Conservation (phyloP, 148 eudicot genomes). For the Chenopodium suecicum region DNA sequence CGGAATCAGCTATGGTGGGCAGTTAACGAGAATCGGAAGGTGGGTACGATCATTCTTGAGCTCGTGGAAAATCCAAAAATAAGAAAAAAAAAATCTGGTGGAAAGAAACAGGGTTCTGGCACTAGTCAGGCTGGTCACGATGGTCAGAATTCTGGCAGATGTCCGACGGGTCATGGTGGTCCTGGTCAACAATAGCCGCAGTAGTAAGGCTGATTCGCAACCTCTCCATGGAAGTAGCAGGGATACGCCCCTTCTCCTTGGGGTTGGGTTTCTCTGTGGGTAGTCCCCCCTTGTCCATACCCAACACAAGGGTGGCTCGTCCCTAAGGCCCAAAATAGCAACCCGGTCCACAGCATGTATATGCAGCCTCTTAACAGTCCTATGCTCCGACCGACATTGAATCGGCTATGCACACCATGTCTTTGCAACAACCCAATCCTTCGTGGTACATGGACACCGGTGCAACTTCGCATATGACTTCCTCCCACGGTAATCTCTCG, state of each 20-base stretch:
- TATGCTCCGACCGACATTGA: neutral
- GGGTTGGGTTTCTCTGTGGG: neutral
- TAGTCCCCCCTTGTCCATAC: neutral
- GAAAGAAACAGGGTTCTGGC: too few relatives aligned
- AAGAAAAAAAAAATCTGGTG: too few relatives aligned
- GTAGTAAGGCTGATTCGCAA: fast-evolving
- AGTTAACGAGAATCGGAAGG: too few relatives aligned
- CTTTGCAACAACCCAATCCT: neutral
- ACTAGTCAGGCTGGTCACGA: too few relatives aligned
- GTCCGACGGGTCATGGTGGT: too few relatives aligned
- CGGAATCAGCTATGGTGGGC: too few relatives aligned
- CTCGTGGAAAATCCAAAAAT: too few relatives aligned
- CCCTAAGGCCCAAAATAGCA: neutral
- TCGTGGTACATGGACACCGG: neutral
- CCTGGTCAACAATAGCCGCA: neutral
- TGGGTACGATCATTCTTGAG: too few relatives aligned
- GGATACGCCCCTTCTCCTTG: neutral
- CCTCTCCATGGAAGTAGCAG: neutral
- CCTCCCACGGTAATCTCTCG: neutral
- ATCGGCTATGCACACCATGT: neutral
- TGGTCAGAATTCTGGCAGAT: too few relatives aligned
- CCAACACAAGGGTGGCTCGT: neutral
- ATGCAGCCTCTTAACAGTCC: neutral
- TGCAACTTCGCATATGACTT: neutral
- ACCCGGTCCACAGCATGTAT: neutral